Conservation (phyloP, 2,329 filamentous ascomycete genomes). For the Fusarium palustre region DNA sequence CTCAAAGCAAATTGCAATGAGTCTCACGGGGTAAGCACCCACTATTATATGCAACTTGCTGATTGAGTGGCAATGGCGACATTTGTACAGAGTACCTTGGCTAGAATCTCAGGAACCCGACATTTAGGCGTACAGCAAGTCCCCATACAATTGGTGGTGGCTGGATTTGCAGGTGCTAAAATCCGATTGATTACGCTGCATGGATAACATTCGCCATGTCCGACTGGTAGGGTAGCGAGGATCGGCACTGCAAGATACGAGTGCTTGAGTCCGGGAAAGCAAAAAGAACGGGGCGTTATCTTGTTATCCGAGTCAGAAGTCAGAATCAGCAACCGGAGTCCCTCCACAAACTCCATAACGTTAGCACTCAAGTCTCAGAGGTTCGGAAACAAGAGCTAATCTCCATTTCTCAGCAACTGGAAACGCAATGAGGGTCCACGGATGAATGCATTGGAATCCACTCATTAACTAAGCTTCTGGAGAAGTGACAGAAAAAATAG, state of each 20-base stretch:
- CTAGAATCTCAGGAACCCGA: slow-evolving; percentile 7
- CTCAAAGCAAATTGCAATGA: slow-evolving; percentile 12
- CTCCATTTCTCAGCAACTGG: slow-evolving; percentile 30
- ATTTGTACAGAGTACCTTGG: background rate
- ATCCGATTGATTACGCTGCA: slow-evolving; percentile 24
- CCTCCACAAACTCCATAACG: slow-evolving; percentile 29
- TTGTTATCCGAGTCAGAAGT: slow-evolving; percentile 37
- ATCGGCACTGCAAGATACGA: slow-evolving; percentile 18
- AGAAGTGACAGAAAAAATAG: slow-evolving; percentile 20
- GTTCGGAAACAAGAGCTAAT: slow-evolving; percentile 39
- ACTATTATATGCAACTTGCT: slow-evolving; percentile 5
- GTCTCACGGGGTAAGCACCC: slow-evolving; percentile 10
- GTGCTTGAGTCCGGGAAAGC: slow-evolving; percentile 24
- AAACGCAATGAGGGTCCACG: slow-evolving; percentile 11
- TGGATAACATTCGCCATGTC: slow-evolving; percentile 5
- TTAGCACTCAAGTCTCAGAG: slow-evolving; percentile 1
- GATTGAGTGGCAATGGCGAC: background rate
- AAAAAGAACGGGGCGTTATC: slow-evolving; percentile 27
- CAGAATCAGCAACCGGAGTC: slow-evolving; percentile 28
- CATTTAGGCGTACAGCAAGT: background rate
- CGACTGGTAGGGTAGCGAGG: background rate
- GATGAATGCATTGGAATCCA: slow-evolving; percentile 7
- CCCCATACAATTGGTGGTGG: background rate
- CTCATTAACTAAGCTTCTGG: slow-evolving; percentile 11
- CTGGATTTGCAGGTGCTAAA: slow-evolving; percentile 8